Base-by-base conservation (phyloP, 805 yeast species). In the Yamadazyma nakazawae region DNA sequence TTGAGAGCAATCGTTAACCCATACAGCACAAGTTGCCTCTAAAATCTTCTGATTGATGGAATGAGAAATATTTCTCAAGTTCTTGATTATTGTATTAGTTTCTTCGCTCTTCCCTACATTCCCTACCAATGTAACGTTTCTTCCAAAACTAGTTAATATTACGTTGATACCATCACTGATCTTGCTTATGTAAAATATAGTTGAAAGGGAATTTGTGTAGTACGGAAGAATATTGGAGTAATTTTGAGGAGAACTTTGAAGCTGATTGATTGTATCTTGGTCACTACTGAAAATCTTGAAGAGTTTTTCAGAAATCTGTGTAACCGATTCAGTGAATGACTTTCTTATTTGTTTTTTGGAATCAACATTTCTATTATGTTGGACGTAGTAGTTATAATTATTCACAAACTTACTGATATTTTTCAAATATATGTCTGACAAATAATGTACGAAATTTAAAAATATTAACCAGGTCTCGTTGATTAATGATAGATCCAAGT, bases 1-100 rank as follows among this genome's bases (percentile, higher is more conserved):
- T 48, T 72, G 77, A 2, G 72, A 60, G 50, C 75, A 70, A 49
- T 72, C 77, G 48, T 72, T 72, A 3, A 71, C 70, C 76, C 76
- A 72, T 0, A 67, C 68, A 3, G 75, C 61, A 52, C 76, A 72
- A 2, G 64, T 53, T 1, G 73, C 75, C 53, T 72, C 76, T 43
- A 71, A 49, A 12, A 70, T 63, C 40, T 62, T 62, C 52, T 70
- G 77, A 47, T 66, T 70, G 14, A 68, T 62, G 16, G 60, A 53
- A 10, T 55, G 21, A 3, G 71, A 63, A 2, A 67, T 55, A n/a
- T 52, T 59, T 37, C 74, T 54, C 46, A 72, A 61, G 36, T 53
- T 52, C 42, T 70, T 70, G 44, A 72, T 55, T 30, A 60, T 50
- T 48, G 64, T 67, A 52, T 71, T 70, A 16, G 75, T 69, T 32